Evolutionary conservation across 441 rosid genomes (phyloP), one percentile per base, ranked within the genome.

Genomic region (Raphanus hybrid): DNA sequence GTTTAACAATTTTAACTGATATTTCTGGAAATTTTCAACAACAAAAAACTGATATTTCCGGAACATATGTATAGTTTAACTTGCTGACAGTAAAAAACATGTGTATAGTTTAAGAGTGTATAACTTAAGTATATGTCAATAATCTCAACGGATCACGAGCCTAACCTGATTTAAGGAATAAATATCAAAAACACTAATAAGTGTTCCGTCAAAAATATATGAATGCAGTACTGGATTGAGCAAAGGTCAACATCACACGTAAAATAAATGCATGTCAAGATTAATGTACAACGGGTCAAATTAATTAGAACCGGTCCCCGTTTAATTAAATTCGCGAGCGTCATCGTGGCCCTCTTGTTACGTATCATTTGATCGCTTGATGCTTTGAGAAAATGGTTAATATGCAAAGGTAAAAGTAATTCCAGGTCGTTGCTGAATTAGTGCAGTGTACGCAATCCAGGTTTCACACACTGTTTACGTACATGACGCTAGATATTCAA

Each of bases 251-350:
- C 78, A 68, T 78, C 82, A 62, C 48, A 73, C 75, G 78, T 73
- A 54, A 73, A 73, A 60, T 73, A 39, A 78, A 66, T 78, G 69
- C 73, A 67, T 73, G 60, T 67, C 70, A 73, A 73, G 74, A 67
- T 62, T 78, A 73, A 78, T 78, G 71, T 55, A 73, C 78, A 74
- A 37, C 65, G 39, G 60, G 78, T 78, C 78, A 73, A 78, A 78
- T 73, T 73, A 27, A 58, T 37, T 57, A 23, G 45, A 73, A 26
- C 29, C 66, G 78, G 82, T 78, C 82, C 82, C 82, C 74, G 27
- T 73, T 72, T 69, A 34, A 72, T 78, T 66, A 16, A 78, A 39
- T 78, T 59, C 6, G 5, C 10, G 57, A 71, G 68, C 68, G 41
- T 78, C 74, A 18, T 37, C 62, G 78, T 78, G 81, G 78, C 73